Percentiles rank a stretch among this genome's conserved stretches.
Conservation (phyloP, 331 rosid species). For the Dryas integrifolia region DNA sequence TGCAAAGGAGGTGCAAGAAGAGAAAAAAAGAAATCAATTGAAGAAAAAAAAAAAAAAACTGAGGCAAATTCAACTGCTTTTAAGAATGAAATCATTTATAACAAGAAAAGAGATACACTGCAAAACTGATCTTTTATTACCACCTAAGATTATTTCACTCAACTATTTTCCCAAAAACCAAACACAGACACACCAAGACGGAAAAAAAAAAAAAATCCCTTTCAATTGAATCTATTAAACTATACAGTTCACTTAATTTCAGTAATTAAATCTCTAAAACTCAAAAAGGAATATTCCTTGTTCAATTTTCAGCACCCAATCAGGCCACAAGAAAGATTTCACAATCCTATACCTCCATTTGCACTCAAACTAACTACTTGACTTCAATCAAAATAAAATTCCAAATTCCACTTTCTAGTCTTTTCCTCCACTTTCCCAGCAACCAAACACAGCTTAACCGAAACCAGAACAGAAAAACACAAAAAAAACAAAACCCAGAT, state of each 20-base stretch:
- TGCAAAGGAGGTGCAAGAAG: constrained; percentile 27
- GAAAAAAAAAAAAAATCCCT: background rate
- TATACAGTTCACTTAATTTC: background rate
- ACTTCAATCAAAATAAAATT: background rate
- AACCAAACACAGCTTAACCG: background rate
- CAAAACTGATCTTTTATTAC: background rate
- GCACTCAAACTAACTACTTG: background rate
- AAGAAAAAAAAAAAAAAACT: background rate
- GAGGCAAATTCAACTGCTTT: background rate
- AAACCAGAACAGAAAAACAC: background rate
- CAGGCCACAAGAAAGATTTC: background rate
- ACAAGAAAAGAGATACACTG: background rate
- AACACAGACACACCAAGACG: background rate
- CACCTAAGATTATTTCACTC: background rate
- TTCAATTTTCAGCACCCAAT: background rate
- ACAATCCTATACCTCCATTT: background rate
- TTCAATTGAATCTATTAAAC: background rate
- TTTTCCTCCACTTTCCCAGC: background rate
- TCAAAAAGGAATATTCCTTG: background rate
- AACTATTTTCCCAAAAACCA: background rate
- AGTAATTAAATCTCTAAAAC: constrained; percentile 4
- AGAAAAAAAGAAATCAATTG: background rate
- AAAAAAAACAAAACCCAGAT: background rate
- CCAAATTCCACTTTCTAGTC: background rate
- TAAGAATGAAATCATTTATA: background rate